phyloP scores from a whole-genome alignment of 139 green algal species.

The Raphidocelis subcapitata region DNA sequence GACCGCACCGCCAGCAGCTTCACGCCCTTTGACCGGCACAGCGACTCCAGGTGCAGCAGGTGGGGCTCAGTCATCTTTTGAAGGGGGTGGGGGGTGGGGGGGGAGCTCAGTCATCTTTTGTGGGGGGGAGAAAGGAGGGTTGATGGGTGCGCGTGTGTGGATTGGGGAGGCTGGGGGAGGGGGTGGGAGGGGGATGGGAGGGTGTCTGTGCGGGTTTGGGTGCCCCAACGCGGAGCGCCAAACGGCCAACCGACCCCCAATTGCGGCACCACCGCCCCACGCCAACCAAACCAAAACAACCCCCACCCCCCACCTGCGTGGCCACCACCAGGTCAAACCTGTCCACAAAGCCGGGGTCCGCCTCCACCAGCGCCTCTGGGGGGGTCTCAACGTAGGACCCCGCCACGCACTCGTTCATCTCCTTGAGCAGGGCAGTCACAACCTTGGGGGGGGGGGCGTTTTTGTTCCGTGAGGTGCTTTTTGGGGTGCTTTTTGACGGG shows the following conservation, averaged over 20 bases:
- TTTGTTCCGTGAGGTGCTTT: no score
- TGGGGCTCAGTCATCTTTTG: conserved; percentile 69
- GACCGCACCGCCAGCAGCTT: conserved; percentile 73
- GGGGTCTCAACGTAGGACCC: conserved; percentile 83
- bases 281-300: no score
- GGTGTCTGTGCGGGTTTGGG: no score
- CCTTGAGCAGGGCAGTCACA: conserved; percentile 80
- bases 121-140: no score
- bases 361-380: conserved; percentile 68
- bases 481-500: no score
- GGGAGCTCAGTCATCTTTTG: conserved; percentile 69
- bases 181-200: no score
- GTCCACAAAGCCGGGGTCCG: conserved; percentile 84
- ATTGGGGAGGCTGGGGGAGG: no score
- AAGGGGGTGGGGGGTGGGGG: no score
- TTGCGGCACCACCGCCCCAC: no score
- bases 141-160: no score
- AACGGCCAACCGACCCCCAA: no score
- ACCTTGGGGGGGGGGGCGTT: conserved; percentile 9
- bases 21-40: conserved; percentile 62
- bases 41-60: conserved; percentile 65
- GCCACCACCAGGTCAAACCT: conserved; percentile 89
- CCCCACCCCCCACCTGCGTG: conserved; percentile 65
- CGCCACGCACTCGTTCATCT: conserved; percentile 87
- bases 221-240: no score